Evolutionary conservation across 352 stramenopile genomes (phyloP), one percentile per base, ranked within the genome.

Genomic region (Blastocystis sp.): DNA sequence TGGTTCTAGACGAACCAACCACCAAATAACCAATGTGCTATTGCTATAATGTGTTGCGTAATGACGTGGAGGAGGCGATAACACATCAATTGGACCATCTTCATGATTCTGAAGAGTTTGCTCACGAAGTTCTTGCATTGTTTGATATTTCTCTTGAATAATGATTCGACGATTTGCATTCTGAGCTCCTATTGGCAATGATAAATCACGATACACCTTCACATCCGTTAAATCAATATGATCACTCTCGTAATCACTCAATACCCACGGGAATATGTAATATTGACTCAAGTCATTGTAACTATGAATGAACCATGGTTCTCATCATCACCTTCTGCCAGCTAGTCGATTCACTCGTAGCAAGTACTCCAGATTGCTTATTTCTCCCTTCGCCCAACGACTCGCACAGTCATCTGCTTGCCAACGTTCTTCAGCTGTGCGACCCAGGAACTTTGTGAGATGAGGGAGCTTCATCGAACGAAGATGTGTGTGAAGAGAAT

Each of bases 301-400:
- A 21, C 69, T 80, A 21, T n/a, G n/a, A n/a, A n/a, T n/a, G n/a
- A n/a, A n/a, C n/a, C n/a, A n/a, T 29, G 57, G 24, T 21, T 16
- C 57, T 37, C 57, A 7, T 29, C 57, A 24, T 7, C 19, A 65
- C 57, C n/a, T n/a, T n/a, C 96, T 88, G 29, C 96, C 96, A 0
- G 96, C 95, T 11, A 98, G 91, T 3, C 93, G 95, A 91, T 99
- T 99, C 24, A 99, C 90, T 46, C 95, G 92, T 90, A 98, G 94
- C 24, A 99, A 90, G 90, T 99, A 99, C 77, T 97, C 95, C 78
- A 98, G 98, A 74, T 97, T 99, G 14, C 93, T 96, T 49, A 99
- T 93, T 61, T 94, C 91, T 6, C 94, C 92, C 16, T 89, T 89
- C 69, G 92, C 91, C 96, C 96, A 99, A 14, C 42, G 75, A 11